A percentile compares a stretch with the other conserved stretches of the same genome.
These are phyloP conservation scores for Flaveria trinervia DNA, from an alignment of 129 eudicot genomes.

Conservation along the genomic window DNA sequence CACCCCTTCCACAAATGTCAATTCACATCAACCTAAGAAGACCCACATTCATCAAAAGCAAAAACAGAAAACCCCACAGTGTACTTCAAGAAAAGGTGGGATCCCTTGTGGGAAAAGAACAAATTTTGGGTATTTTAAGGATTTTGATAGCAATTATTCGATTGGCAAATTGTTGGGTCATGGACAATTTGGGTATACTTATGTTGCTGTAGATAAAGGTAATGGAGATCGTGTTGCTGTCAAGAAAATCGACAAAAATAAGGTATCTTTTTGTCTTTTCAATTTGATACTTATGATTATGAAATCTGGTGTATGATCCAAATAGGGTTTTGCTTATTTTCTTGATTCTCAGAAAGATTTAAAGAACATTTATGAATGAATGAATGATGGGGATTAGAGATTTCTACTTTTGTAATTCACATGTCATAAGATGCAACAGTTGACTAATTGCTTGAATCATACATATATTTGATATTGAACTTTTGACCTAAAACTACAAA, in stretches of 20 bases:
- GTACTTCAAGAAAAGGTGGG: constrained; percentile 36
- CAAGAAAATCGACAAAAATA: constrained; percentile 88
- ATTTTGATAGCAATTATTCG: constrained; percentile 61
- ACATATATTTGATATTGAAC: constrained; percentile 14
- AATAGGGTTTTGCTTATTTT: constrained; percentile 6
- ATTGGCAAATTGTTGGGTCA: constrained; percentile 95
- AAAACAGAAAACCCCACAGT: constrained; percentile 10
- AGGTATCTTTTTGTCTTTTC: constrained; percentile 45
- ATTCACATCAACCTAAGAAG: constrained; percentile 16
- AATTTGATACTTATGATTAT: background rate
- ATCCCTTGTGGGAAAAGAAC: constrained; percentile 78
- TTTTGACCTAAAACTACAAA: background rate
- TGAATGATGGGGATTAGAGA: background rate
- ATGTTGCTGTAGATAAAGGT: constrained; percentile 79
- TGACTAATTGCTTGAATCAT: constrained; percentile 27
- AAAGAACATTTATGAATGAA: background rate
- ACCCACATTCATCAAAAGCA: constrained; percentile 8
- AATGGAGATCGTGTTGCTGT: constrained; percentile 97
- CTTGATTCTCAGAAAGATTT: background rate
- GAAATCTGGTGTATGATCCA: no score
- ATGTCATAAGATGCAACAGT: constrained; percentile 16
- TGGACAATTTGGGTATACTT: constrained; percentile 98
- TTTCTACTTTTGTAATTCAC: background rate
- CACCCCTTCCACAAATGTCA: constrained; percentile 15
- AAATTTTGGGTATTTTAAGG: constrained; percentile 87